These are phyloP conservation scores for Ballota nigra DNA, from an alignment of 257 asterid species.

Conservation along the genomic window DNA sequence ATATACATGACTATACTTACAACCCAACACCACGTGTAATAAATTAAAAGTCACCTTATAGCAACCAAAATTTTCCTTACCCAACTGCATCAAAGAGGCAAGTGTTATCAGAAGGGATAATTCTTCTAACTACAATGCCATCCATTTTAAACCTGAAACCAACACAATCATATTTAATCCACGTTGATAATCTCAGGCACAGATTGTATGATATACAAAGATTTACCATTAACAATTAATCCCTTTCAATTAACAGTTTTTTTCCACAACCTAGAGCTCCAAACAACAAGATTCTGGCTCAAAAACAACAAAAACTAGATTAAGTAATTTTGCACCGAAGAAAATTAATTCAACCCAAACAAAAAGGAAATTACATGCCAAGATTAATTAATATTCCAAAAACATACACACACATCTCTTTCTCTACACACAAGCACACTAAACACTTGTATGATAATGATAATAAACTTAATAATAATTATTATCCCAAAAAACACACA, in stretches of 20 bases:
- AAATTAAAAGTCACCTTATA: not conserved
- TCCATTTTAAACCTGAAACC: constrained; percentile 61
- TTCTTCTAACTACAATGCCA: constrained; percentile 75
- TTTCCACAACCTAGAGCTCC: not conserved
- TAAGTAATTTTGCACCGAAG: not conserved
- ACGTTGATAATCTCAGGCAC: not conserved
- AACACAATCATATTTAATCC: constrained; percentile 4
- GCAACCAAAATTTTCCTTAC: constrained; percentile 41
- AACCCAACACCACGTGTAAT: constrained; percentile 4
- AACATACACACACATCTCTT: too few relatives aligned
- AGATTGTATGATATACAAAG: not conserved
- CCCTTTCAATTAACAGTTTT: not conserved
- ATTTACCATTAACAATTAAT: not conserved
- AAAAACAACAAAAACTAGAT: constrained; percentile 1
- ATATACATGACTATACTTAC: not conserved
- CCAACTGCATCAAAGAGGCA: constrained; percentile 98
- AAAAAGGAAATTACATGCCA: not conserved
- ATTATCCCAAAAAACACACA: too few relatives aligned
- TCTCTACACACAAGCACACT: too few relatives aligned
- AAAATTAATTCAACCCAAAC: not conserved
- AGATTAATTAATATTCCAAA: too few relatives aligned
- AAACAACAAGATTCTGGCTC: not conserved
- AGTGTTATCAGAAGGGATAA: constrained; percentile 93
- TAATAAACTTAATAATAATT: too few relatives aligned
- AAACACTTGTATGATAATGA: too few relatives aligned